Base-by-base conservation (phyloP, 805 yeast species). In the Candida qinlingensis region DNA sequence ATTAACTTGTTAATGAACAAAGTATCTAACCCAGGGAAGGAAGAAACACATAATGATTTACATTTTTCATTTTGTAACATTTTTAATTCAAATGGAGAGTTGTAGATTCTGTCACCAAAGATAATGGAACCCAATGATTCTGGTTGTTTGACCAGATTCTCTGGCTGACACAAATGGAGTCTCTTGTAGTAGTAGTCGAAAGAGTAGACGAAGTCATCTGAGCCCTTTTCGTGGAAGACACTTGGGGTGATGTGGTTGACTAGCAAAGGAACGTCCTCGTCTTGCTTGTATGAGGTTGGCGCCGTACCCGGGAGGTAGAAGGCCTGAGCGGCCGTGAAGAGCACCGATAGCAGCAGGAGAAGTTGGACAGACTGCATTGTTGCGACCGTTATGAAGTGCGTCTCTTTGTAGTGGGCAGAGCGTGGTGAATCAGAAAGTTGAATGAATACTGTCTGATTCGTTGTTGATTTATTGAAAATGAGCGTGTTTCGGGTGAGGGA, bases 251-350 rank as follows among this genome's bases (percentile, higher is more conserved):
- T 79, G 60, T 90, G 95, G 64, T 94, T 94, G 33, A 94, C 99
- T 44, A 85, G 71, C 47, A 94, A 70, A 12, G 92, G 88, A 44
- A 94, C 82, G 3, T 61, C 56, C 46, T 91, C 95, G 44, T 83
- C 89, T 51, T 78, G 74, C 41, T 75, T 72, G 63, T 92, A 94
- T 44, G 92, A 85, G 1, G 95, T 87, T 19, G 99, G 98, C 0
- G 98, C 96, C 27, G 90, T 94, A 7, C 98, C 98, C 0, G 98
- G 98, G 48, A 94, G 73, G 63, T 94, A 92, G 69, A 94, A 92
- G 3, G 84, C 96, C 39, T 54, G 52, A 5, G 57, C 38, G 7
- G 45, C 9, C 19, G 36, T 28, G 26, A 36, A 4, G 25, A 47
- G 13, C 13, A 36, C 42, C 6, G 45, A 11, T 5, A 44, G 11